Percentiles rank a stretch among this genome's conserved stretches.
phyloP scores from a whole-genome alignment of 2,329 filamentous ascomycete genomes.

The Fusarium anguioides region DNA sequence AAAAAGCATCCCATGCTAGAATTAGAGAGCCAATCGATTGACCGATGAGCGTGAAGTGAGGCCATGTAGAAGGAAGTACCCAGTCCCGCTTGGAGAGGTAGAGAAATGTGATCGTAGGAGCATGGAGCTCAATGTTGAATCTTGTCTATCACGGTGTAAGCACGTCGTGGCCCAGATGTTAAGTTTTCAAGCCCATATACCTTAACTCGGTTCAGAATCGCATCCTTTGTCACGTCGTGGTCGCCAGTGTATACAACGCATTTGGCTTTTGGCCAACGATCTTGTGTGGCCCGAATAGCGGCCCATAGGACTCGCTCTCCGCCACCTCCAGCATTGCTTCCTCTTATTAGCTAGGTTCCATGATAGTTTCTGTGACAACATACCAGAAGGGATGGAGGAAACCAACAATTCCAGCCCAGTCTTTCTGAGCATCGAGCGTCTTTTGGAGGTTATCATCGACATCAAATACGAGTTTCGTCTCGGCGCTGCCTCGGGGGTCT shows the following conservation, averaged over 20 bases:
- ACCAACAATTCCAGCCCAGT: conserved; percentile 87
- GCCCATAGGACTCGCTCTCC: conserved; percentile 97
- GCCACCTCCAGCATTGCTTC: conserved; percentile 92
- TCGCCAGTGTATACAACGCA: conserved; percentile 97
- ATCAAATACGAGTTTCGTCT: conserved; percentile 71
- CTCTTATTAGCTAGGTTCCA: conserved; percentile 17
- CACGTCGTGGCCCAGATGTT: neutral
- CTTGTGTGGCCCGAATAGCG: conserved; percentile 90
- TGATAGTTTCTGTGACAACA: conserved; percentile 41
- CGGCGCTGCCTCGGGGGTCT: conserved; percentile 52
- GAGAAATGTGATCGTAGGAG: conserved; percentile 85
- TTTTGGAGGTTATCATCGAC: conserved; percentile 48
- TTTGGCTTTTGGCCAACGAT: conserved; percentile 86
- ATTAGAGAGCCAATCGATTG: conserved; percentile 91
- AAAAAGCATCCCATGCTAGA: conserved; percentile 91
- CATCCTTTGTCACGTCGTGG: conserved; percentile 83
- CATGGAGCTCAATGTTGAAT: conserved; percentile 91
- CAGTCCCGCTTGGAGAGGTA: conserved; percentile 90
- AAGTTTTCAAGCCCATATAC: conserved; percentile 55
- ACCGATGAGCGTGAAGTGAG: conserved; percentile 91
- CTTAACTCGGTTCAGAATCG: conserved; percentile 81
- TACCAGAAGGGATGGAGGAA: conserved; percentile 99
- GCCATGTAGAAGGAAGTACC: conserved; percentile 88
- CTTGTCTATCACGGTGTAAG: conserved; percentile 66
- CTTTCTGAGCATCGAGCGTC: conserved; percentile 56